Base-by-base conservation (phyloP, 129 eudicot species). In the Flaveria ramosissima region DNA sequence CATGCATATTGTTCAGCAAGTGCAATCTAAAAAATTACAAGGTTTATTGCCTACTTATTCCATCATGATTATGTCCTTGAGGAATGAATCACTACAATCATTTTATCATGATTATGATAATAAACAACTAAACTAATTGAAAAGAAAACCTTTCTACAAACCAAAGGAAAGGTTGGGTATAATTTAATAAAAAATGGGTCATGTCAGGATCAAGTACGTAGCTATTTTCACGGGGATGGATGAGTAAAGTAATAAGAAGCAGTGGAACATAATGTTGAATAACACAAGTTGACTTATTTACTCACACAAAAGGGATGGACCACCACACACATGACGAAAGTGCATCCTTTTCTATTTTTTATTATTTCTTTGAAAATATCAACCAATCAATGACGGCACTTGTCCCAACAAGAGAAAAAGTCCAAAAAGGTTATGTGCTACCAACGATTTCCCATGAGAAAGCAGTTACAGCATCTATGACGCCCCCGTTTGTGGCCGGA, bases 211-310 rank as follows among this genome's bases (percentile, higher is more conserved):
- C 52, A 64, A 65, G 68, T 80, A 59, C 8, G 73, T 23, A 32
- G 70, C 75, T 19, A 50, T 65, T 73, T 55, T 73, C 63, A 67
- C 36, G 71, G 75, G 69, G 16, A 52, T 65, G 39, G 32, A 63
- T 63, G 45, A 71, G 45, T 79, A 21, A 30, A 62, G 42, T 55
- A 41, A 73, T 20, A 19, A 24, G 77, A 79, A 74, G 30, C 61
- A 71, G 48, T 9, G 16, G 79, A 80, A 80, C 80, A 74, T 80
- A 71, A 63, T 66, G 62, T 73, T 66, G 73, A 63, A 63, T 30
- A 63, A 62, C 20, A 23, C 55, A 76, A 78, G 88, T 87, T 85
- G 96, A 89, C 92, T 86, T 81, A 67, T 56, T 67, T 36, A 82
- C 71, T 45, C 36, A 16, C 53, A 66, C 73, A 73, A 74, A 68